Evolutionary conservation across 441 rosid genomes (phyloP).

Genomic region (Adansonia rubrostipa): DNA sequence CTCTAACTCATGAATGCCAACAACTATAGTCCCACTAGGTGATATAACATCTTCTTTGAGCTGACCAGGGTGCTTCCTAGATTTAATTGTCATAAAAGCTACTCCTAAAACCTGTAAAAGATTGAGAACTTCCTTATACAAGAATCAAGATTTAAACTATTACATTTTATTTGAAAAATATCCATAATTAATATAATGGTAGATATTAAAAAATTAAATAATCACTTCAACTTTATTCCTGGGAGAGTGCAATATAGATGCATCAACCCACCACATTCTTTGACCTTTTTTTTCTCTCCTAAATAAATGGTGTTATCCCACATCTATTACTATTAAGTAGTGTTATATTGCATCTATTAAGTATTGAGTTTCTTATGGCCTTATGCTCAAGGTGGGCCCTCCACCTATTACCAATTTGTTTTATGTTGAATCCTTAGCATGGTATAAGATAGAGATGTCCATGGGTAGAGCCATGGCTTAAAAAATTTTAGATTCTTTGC

Average conservation of each 20-base stretch:
- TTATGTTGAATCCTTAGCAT: too few species aligned
- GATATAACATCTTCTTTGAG: conserved; percentile 92
- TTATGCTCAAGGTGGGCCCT: too few species aligned
- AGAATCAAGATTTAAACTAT: neutral
- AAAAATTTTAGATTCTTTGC: too few species aligned
- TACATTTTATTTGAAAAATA: neutral
- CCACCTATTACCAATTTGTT: too few species aligned
- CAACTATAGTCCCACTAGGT: conserved; percentile 89
- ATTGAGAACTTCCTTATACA: neutral
- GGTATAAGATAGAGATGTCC: too few species aligned
- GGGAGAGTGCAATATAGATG: neutral
- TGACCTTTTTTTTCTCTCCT: too few species aligned
- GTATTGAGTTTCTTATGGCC: too few species aligned
- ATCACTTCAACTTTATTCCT: neutral
- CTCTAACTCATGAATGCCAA: conserved; percentile 90
- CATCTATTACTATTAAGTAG: too few species aligned
- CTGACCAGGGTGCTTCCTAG: conserved; percentile 86
- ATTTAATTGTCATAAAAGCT: conserved; percentile 75
- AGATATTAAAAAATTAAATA: neutral
- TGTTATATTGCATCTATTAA: too few species aligned
- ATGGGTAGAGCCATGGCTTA: too few species aligned
- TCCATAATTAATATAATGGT: neutral
- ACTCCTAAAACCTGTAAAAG: conserved; percentile 83
- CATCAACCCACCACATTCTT: neutral
- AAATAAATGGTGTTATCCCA: too few species aligned